Evolutionary conservation across 139 green algal species (phyloP), one percentile per base, ranked within the genome.

Genomic region (Chlorella vulgaris): DNA sequence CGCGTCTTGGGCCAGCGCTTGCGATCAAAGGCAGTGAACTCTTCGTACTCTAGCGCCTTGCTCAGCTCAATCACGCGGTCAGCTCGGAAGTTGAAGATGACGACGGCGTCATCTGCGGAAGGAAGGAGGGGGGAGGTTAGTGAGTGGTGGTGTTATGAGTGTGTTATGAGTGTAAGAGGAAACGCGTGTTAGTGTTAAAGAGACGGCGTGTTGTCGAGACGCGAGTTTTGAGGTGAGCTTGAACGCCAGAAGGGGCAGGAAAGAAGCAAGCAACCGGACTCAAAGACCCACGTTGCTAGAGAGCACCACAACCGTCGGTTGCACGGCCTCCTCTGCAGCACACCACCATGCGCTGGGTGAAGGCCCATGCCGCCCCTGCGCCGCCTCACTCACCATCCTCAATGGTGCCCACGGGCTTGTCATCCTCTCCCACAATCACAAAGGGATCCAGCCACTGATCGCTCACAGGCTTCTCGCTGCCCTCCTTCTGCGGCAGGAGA

Each of bases 21-120:
- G 50, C 92, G 83, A 86, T 98, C 91, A 88, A 98, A 97, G 2
- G 80, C 60, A 58, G 88, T 82, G 65, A 95, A 97, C 40, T 97
- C 84, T 7, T 89, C 76, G 71, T 98, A 98, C 90, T 98, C 96
- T 29, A 98, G 90, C 22, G 74, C 71, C 88, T 99, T 99, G 87
- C 86, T 92, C 55, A 99, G 95, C 87, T 98, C 92, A 28, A 98
- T 90, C 87, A 98, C 93, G 77, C 96, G 92, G 86, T 99, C 96
- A 19, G 96, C 92, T 3, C 96, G 90, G 92, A 98, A 99, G 91
- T 99, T 99, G 89, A 96, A 97, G 40, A 97, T 87, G 53, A 88
- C 86, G 40, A 89, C 82, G 28, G 86, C 83, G 50, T 89, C 86
- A 47, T 78, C 77, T 82, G 65, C 26, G 28, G 60, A n/a, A n/a